phyloP scores from a whole-genome alignment of 192 early-diverging fungal genomes.

The Chytriomyces confervae region DNA sequence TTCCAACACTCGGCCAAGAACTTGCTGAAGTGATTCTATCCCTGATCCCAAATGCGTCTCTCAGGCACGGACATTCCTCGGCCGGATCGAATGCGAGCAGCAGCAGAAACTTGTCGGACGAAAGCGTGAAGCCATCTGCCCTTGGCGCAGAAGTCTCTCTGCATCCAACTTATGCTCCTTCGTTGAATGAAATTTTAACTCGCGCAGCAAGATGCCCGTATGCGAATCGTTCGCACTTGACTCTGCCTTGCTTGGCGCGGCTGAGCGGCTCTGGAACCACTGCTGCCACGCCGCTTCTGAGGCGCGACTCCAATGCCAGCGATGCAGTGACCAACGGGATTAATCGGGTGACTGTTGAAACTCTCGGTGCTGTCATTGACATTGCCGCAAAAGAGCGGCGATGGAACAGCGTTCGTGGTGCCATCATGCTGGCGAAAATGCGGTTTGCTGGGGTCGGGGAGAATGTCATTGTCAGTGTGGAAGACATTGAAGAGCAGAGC shows the following conservation, averaged over 20 bases:
- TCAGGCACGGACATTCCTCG: too few species aligned
- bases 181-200: constrained; percentile 24
- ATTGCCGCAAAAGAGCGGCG: constrained; percentile 32
- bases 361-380: constrained; percentile 34
- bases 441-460: not conserved
- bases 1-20: constrained; percentile 32
- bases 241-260: constrained; percentile 28
- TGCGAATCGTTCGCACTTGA: constrained; percentile 23
- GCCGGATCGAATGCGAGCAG: not conserved
- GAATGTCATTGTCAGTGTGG: constrained; percentile 5
- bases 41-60: not conserved
- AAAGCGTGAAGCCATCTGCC: not conserved
- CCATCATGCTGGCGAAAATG: constrained; percentile 5
- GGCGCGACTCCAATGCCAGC: too few species aligned
- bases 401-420: constrained; percentile 38
- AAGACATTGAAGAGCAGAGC: constrained; percentile 15
- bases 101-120: not conserved
- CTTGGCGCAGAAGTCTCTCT: not conserved
- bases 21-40: constrained; percentile 22
- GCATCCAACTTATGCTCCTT: not conserved
- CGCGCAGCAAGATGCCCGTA: constrained; percentile 26
- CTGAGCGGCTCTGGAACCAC: not conserved
- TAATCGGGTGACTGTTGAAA: constrained; percentile 14
- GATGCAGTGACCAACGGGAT: too few species aligned
- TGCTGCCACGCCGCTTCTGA: not conserved